Evolutionary conservation across 257 asterid genomes (phyloP).

Genomic region (Nicotiana obtusifolia): DNA sequence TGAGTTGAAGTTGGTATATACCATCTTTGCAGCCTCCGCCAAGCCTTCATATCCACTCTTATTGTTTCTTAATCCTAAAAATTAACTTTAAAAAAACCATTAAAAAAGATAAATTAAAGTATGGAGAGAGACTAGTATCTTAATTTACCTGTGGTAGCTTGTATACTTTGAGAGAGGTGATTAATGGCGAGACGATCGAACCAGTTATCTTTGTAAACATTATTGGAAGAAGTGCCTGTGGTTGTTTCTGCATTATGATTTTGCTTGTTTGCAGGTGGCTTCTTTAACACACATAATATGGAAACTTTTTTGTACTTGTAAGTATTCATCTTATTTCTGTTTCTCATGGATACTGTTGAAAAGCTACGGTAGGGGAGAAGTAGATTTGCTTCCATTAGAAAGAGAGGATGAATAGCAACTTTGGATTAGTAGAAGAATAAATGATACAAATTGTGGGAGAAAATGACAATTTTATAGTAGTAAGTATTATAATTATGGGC

Average conservation of each 20-base stretch:
- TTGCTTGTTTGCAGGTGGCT: slow-evolving; percentile 6
- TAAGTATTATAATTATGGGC: not conserved
- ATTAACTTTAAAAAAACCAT: not conserved
- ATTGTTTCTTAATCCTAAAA: slow-evolving; percentile 45
- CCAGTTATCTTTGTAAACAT: slow-evolving; percentile 55
- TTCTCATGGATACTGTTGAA: slow-evolving; percentile 17
- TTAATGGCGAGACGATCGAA: slow-evolving; percentile 66
- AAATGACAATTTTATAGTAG: not conserved
- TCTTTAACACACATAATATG: slow-evolving; percentile 17
- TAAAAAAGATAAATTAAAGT: not conserved
- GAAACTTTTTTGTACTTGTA: slow-evolving; percentile 25
- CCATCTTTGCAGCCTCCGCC: slow-evolving; percentile 63
- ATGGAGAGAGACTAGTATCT: not conserved
- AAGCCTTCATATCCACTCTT: slow-evolving; percentile 63
- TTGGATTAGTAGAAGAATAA: not conserved
- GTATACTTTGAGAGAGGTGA: slow-evolving; percentile 61
- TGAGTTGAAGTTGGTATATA: slow-evolving; percentile 35
- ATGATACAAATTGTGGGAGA: not conserved
- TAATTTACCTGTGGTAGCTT: slow-evolving; percentile 44
- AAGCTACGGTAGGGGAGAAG: slow-evolving; percentile 11
- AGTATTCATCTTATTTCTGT: not conserved
- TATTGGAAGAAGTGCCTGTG: slow-evolving; percentile 9
- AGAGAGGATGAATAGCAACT: not conserved
- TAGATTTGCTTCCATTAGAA: slow-evolving; percentile 34
- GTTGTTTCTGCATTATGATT: not conserved